These are phyloP conservation scores for Fagus sylvatica DNA, from an alignment of 306 rosid species.

Conservation along the genomic window DNA sequence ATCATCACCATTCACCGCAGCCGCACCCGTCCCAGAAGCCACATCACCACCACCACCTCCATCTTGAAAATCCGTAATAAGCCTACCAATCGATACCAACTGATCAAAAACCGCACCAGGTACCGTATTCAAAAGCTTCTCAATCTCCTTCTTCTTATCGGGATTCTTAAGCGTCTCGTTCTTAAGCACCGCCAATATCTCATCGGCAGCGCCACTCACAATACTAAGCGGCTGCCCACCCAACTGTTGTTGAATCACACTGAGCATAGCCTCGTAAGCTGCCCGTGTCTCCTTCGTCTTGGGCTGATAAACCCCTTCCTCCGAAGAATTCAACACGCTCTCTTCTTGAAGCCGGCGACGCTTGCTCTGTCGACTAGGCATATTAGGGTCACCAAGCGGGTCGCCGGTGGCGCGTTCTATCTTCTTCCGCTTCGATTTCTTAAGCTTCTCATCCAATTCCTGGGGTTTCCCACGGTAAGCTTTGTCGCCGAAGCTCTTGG, in stretches of 20 bases:
- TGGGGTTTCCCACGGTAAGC: conserved; percentile 68
- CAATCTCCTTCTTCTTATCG: conserved; percentile 87
- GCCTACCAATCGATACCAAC: conserved; percentile 73
- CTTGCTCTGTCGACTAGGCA: conserved; percentile 43
- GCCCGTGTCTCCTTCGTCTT: conserved; percentile 92
- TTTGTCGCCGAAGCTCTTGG: conserved; percentile 73
- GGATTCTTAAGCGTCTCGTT: conserved; percentile 58
- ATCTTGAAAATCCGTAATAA: conserved; percentile 81
- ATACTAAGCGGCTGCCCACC: conserved; percentile 85
- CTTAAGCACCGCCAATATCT: conserved; percentile 76
- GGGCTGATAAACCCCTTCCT: conserved; percentile 83
- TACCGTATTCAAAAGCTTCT: conserved; percentile 69
- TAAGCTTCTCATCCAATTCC: conserved; percentile 67
- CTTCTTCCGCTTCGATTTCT: conserved; percentile 57
- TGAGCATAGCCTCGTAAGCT: conserved; percentile 88
- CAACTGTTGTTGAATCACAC: conserved; percentile 84
- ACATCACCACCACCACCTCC: conserved; percentile 49
- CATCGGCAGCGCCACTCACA: conserved; percentile 80
- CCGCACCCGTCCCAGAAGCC: conserved; percentile 38
- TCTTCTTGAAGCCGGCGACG: conserved; percentile 68
- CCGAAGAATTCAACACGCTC: conserved; percentile 70
- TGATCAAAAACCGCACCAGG: conserved; percentile 53
- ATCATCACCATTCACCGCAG: conserved; percentile 57
- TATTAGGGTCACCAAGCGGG: conserved; percentile 39
- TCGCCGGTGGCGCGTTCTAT: too few relatives aligned